phyloP scores from a whole-genome alignment of 2,329 filamentous ascomycete genomes.

The Ophiostoma piceae region DNA sequence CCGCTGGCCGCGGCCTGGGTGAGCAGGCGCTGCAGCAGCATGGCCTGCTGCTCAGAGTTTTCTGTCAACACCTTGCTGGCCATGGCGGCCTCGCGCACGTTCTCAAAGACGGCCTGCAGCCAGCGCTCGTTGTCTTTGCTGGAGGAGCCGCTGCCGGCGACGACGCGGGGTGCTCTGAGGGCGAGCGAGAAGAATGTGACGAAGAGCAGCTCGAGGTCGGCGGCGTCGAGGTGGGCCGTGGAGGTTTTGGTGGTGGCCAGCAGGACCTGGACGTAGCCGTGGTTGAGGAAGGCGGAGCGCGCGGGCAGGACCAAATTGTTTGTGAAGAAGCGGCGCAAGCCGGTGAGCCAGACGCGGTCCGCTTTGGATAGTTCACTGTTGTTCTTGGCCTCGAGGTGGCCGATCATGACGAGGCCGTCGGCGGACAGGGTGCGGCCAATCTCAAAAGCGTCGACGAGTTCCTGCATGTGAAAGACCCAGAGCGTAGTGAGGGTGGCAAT shows the following conservation, averaged over 20 bases:
- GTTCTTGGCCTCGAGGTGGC: slow-evolving; percentile 33
- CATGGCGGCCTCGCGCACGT: slow-evolving; percentile 32
- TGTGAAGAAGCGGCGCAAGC: slow-evolving; percentile 44
- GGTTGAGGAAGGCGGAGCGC: slow-evolving; percentile 39
- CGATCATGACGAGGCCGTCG: slow-evolving; percentile 38
- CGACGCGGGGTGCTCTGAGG: slow-evolving; percentile 31
- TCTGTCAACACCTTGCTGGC: neutral
- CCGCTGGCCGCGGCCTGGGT: slow-evolving; percentile 33
- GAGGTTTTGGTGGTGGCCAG: neutral
- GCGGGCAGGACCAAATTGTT: slow-evolving; percentile 49
- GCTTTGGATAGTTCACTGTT: slow-evolving; percentile 25
- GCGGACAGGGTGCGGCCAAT: slow-evolving; percentile 46
- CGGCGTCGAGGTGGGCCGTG: too few species aligned
- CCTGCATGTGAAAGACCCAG: slow-evolving; percentile 53
- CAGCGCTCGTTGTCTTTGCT: slow-evolving; percentile 37
- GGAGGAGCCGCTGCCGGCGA: slow-evolving; percentile 35
- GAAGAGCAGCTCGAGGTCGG: slow-evolving; percentile 33
- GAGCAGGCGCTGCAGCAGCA: slow-evolving; percentile 33
- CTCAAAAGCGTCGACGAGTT: slow-evolving; percentile 43
- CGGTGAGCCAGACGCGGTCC: slow-evolving; percentile 41
- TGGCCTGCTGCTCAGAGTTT: neutral
- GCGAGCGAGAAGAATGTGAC: slow-evolving; percentile 45
- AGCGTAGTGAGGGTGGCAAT: slow-evolving; percentile 42
- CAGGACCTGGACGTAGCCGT: slow-evolving; percentile 8
- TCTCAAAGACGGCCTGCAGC: slow-evolving; percentile 38